Conservation (phyloP, 176 grass and related monocot species). For the Paspalum notatum region DNA sequence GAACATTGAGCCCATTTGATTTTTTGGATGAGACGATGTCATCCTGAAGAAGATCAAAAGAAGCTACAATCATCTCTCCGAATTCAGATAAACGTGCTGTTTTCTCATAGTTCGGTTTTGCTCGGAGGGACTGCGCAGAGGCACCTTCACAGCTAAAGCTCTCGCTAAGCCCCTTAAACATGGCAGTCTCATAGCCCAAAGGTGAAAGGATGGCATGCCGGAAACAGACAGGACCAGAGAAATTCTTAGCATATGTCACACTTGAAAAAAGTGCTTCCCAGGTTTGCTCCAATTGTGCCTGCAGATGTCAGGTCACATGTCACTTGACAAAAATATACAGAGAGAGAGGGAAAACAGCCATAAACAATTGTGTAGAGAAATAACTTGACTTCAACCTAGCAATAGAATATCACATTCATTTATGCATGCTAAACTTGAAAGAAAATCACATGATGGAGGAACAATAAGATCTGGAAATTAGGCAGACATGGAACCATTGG, state of each 20-base stretch:
- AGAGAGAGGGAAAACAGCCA: neutral
- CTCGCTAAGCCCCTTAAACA: conserved; percentile 94
- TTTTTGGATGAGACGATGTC: conserved; percentile 44
- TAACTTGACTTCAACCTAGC: conserved; percentile 20
- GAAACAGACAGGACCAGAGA: conserved; percentile 90
- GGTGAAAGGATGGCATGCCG: conserved; percentile 85
- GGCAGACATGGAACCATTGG: neutral
- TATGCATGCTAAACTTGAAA: conserved; percentile 24
- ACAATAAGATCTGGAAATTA: conserved; percentile 16
- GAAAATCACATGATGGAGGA: conserved; percentile 20
- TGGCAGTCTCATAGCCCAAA: conserved; percentile 91
- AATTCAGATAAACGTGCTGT: conserved; percentile 94
- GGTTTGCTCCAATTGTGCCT: conserved; percentile 91
- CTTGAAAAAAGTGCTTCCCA: conserved; percentile 91
- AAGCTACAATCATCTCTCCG: conserved; percentile 78
- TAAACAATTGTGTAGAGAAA: conserved; percentile 18
- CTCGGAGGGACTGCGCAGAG: conserved; percentile 47
- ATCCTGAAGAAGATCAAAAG: conserved; percentile 68
- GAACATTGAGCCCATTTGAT: conserved; percentile 61
- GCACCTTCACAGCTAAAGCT: conserved; percentile 73
- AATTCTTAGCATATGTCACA: conserved; percentile 87
- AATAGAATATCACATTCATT: conserved; percentile 31
- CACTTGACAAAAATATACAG: conserved; percentile 35
- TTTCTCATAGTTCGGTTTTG: conserved; percentile 57
- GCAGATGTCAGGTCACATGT: conserved; percentile 44